phyloP scores from a whole-genome alignment of 2,329 filamentous ascomycete genomes.

The Sclerotiophoma versabilis region DNA sequence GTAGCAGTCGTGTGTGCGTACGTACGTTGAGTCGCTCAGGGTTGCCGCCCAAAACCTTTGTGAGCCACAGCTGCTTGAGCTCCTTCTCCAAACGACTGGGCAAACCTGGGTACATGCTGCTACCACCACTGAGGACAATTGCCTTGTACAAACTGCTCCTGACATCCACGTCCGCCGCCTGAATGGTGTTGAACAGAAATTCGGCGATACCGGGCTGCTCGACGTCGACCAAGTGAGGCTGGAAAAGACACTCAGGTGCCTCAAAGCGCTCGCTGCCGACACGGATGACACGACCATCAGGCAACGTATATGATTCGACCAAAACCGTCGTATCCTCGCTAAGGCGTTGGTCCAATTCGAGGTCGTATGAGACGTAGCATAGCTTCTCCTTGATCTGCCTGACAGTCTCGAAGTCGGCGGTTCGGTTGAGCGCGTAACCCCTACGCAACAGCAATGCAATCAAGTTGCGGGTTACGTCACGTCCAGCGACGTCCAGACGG shows the following conservation, averaged over 20 bases:
- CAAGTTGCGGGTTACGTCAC: conserved; percentile 97
- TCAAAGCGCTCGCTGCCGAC: conserved; percentile 98
- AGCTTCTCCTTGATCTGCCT: conserved; percentile 99
- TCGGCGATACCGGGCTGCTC: conserved; percentile 97
- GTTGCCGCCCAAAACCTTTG: conserved; percentile 86
- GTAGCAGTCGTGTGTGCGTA: conserved; percentile 16
- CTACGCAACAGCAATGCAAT: conserved; percentile 92
- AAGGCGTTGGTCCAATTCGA: conserved; percentile 93
- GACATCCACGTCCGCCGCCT: conserved; percentile 93
- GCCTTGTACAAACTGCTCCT: conserved; percentile 94
- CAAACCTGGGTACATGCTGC: conserved; percentile 98
- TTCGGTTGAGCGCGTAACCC: conserved; percentile 96
- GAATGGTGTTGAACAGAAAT: conserved; percentile 98
- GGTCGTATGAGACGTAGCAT: conserved; percentile 98
- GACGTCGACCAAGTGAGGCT: conserved; percentile 96
- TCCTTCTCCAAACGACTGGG: conserved; percentile 97
- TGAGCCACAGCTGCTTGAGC: conserved; percentile 97
- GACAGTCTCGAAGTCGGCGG: conserved; percentile 98
- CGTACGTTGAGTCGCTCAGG: conserved; percentile 82
- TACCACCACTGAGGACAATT: conserved; percentile 93
- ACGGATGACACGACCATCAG: conserved; percentile 93
- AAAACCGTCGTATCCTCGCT: conserved; percentile 97
- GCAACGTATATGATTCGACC: conserved; percentile 96
- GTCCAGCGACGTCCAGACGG: conserved; percentile 91
- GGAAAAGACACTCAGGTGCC: conserved; percentile 97